Base-by-base conservation (phyloP, 345 rosid genomes). In the Euphorbia tirucalli region DNA sequence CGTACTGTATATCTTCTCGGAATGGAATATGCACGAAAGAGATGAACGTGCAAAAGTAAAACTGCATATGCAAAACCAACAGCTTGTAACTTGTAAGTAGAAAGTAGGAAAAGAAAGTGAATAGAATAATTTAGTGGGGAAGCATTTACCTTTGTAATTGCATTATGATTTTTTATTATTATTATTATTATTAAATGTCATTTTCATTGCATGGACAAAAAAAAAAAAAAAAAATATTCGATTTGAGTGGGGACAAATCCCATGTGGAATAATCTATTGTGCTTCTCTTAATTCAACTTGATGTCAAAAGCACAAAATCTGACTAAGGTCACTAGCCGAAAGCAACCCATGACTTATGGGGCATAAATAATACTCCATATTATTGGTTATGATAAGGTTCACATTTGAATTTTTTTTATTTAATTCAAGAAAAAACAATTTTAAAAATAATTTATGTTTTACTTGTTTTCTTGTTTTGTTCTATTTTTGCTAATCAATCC, bases 281-380 rank as follows among this genome's bases (percentile, higher is more conserved):
- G 69, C 22, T 41, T 62, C 67, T 63, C 44, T 54, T 24, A 19
- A 52, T 61, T 10, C 46, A 54, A 72, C 37, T 13, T 68, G 62
- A 68, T 52, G 54, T 70, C 75, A 70, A 74, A 80, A 76, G 78
- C 68, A 28, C 37, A 30, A 27, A 18, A 19, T 61, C 68, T 74
- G 81, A 80, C 76, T 77, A 28, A n/a, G 70, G 58, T 31, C 56
- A 56, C 77, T 28, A 27, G 80, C 80, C 73, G 68, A 70, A 73
- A 74, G 75, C 73, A 13, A 46, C 49, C 52, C 52, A 46, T 46
- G 16, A 46, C 18, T 46, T 46, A 14, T 46, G 1, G 52, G 52
- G 3, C 52, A 46, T 46, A 46, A 3, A n/a, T n/a, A n/a, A n/a
- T n/a, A n/a, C n/a, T n/a, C n/a, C n/a, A n/a, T n/a, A n/a, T n/a